Conservation (phyloP, 495 filamentous ascomycete genomes). For the Cercophora scortea region DNA sequence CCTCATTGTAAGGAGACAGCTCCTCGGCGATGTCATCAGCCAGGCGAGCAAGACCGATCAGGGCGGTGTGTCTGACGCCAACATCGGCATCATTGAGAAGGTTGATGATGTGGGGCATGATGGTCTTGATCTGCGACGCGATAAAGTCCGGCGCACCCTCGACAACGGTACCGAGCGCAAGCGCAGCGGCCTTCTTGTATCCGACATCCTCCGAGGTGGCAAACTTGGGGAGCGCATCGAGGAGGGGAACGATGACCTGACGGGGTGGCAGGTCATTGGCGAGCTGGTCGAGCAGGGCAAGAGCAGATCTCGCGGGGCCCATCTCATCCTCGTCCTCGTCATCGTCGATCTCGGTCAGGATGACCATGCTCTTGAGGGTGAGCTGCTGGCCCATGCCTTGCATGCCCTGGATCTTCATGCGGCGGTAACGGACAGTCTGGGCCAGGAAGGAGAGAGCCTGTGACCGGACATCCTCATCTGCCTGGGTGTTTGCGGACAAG, state of each 20-base stretch:
- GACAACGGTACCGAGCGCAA: slow-evolving; percentile 87
- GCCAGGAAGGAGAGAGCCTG: slow-evolving; percentile 92
- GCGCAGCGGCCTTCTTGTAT: slow-evolving; percentile 79
- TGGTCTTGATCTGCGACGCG: slow-evolving; percentile 74
- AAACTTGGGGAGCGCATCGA: slow-evolving; percentile 75
- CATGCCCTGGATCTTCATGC: slow-evolving; percentile 89
- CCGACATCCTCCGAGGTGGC: slow-evolving; percentile 63
- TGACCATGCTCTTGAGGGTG: slow-evolving; percentile 74
- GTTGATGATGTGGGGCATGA: slow-evolving; percentile 78
- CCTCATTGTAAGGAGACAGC: slow-evolving; percentile 71
- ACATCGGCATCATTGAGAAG: slow-evolving; percentile 75
- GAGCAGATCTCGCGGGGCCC: slow-evolving; percentile 78
- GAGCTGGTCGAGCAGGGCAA: slow-evolving; percentile 82
- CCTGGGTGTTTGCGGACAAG: slow-evolving; percentile 61
- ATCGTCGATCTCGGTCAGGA: slow-evolving; percentile 79
- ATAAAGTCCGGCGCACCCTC: slow-evolving; percentile 97
- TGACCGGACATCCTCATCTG: slow-evolving; percentile 74
- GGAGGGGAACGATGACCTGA: slow-evolving; percentile 88
- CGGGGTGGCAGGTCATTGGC: slow-evolving; percentile 80
- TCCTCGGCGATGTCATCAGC: slow-evolving; percentile 91
- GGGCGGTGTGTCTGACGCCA: slow-evolving; percentile 75
- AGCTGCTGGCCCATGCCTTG: slow-evolving; percentile 69
- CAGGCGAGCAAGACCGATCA: slow-evolving; percentile 78
- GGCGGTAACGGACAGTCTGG: slow-evolving; percentile 83
- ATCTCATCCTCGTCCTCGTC: slow-evolving; percentile 87